Evolutionary conservation across 345 rosid genomes (phyloP).

Genomic region (Brassica rapa): DNA sequence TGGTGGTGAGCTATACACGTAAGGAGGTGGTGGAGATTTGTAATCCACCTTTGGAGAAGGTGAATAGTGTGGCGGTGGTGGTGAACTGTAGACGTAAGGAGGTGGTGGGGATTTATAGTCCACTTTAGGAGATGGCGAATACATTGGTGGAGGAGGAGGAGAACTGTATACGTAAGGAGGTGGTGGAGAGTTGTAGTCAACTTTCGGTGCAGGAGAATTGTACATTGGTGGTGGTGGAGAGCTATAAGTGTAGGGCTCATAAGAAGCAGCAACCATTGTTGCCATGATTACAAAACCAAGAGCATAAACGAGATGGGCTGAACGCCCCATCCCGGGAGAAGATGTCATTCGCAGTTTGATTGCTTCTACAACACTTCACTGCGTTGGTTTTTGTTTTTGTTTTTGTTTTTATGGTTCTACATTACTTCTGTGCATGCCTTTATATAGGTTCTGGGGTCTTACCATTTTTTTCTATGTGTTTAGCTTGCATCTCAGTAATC

Average conservation of each 20-base stretch:
- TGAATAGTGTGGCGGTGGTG: not conserved
- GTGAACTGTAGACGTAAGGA: not conserved
- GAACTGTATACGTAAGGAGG: slow-evolving; percentile 9
- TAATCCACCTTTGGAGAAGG: not conserved
- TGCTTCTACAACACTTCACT: slow-evolving; percentile 4
- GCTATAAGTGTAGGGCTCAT: slow-evolving; percentile 28
- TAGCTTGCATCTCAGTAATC: slow-evolving; percentile 14
- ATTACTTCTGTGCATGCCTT: slow-evolving; percentile 5
- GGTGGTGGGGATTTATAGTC: not conserved
- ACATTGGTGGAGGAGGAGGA: not conserved
- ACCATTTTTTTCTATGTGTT: not conserved
- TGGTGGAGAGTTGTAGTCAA: not conserved
- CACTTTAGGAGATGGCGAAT: not conserved
- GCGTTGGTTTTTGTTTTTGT: not conserved
- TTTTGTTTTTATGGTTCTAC: slow-evolving; percentile 14
- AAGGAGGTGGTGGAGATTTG: not conserved
- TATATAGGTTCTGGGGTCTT: slow-evolving; percentile 23
- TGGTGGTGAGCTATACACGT: not conserved
- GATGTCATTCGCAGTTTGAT: slow-evolving; percentile 25
- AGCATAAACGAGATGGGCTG: slow-evolving; percentile 35
- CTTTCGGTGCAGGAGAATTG: not conserved
- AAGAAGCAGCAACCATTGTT: slow-evolving; percentile 37
- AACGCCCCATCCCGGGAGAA: slow-evolving; percentile 38
- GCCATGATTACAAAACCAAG: slow-evolving; percentile 32
- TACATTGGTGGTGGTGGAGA: slow-evolving; percentile 20